Conservation (phyloP, 352 stramenopile species). For the Phytophthora sojae region DNA sequence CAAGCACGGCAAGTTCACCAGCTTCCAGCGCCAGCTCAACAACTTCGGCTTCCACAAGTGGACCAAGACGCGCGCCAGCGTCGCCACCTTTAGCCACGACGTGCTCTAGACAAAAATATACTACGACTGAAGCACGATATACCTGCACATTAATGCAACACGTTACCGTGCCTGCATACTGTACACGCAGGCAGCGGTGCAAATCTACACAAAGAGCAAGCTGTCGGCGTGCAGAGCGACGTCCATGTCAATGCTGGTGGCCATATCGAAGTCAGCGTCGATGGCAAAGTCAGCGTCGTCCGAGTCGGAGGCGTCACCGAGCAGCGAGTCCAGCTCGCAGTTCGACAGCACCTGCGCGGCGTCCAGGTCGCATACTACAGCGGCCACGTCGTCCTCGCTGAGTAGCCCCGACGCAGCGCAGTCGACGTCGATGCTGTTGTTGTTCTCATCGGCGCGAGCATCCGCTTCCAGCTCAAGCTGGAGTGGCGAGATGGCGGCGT, state of each 20-base stretch:
- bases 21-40: slow-evolving; percentile 93
- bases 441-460: no score
- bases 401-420: not conserved
- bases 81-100: slow-evolving; percentile 83
- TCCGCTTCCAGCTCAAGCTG: not conserved
- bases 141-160: not conserved
- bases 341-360: not conserved
- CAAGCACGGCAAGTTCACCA: slow-evolving; percentile 94
- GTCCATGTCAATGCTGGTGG: not conserved
- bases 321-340: slow-evolving; percentile 21
- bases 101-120: no score
- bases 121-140: not conserved
- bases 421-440: not conserved
- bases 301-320: slow-evolving; percentile 4
- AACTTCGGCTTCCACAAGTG: slow-evolving; percentile 94
- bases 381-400: slow-evolving; percentile 18
- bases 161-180: not conserved
- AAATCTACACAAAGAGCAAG: not conserved
- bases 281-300: not conserved
- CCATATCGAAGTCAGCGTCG: not conserved
- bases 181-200: no score
- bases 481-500: not conserved
- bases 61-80: slow-evolving; percentile 83
- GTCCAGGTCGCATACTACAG: slow-evolving; percentile 6
- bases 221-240: not conserved